These are phyloP conservation scores for Syzygium aromaticum DNA, from an alignment of 345 rosid genomes.

Conservation along the genomic window DNA sequence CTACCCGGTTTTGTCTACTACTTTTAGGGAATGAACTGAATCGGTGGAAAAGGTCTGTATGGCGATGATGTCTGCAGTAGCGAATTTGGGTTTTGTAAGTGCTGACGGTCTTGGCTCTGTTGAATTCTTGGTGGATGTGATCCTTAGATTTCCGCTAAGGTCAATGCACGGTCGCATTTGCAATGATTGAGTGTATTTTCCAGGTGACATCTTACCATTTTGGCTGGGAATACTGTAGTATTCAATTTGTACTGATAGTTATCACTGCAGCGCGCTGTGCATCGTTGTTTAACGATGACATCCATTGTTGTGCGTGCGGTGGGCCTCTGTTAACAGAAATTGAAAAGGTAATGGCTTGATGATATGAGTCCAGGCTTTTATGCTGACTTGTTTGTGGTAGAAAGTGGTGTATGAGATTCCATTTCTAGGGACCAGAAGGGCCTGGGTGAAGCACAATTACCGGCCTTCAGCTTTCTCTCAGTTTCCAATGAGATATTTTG, in stretches of 20 bases:
- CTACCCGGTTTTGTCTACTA: not conserved
- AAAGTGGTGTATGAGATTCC: not conserved
- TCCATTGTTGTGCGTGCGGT: not conserved
- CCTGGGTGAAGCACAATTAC: not conserved
- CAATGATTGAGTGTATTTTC: not conserved
- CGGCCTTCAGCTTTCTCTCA: not conserved
- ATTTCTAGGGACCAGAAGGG: not conserved
- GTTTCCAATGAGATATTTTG: not conserved
- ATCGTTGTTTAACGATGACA: not conserved
- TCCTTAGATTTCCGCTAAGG: not conserved
- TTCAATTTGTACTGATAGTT: not conserved
- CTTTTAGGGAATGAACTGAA: too few relatives aligned
- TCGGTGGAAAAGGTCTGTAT: not conserved
- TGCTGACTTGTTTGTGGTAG: not conserved
- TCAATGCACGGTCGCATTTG: not conserved
- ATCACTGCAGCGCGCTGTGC: not conserved
- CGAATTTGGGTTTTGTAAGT: not conserved
- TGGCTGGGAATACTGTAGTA: not conserved
- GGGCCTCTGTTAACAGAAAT: not conserved
- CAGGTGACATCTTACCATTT: not conserved
- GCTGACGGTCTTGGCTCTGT: not conserved
- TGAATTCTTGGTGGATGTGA: not conserved
- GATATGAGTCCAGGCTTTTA: not conserved
- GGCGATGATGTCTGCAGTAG: not conserved
- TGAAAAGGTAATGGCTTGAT: not conserved